Evolutionary conservation across 768 basidiomycete species (phyloP).

Genomic region (Tulasnella sp.): DNA sequence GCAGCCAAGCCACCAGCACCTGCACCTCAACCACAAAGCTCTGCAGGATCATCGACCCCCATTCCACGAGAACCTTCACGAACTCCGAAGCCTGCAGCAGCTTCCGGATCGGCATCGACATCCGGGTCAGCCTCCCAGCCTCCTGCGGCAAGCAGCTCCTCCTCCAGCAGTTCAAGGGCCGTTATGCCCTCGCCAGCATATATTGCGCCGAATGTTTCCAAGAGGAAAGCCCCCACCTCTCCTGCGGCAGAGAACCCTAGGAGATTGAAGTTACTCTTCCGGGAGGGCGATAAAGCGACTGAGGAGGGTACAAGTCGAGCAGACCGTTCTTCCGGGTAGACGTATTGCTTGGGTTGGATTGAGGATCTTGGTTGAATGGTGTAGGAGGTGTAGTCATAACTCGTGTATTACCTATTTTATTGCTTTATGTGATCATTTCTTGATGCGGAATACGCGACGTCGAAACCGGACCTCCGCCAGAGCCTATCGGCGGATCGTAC

Average conservation of each 20-base stretch:
- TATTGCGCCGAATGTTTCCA: not conserved
- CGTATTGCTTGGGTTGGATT: not conserved
- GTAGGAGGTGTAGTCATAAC: not conserved
- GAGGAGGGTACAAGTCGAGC: not conserved
- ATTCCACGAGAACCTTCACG: too few relatives aligned
- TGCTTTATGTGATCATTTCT: not conserved
- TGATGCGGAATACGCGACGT: not conserved
- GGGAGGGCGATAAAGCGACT: not conserved
- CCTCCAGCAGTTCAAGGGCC: not conserved
- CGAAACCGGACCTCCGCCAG: too few relatives aligned
- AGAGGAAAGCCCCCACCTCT: not conserved
- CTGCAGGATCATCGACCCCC: too few relatives aligned
- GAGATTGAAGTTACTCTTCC: not conserved
- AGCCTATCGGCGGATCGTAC: too few relatives aligned
- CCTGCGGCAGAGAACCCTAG: not conserved
- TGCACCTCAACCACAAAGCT: too few relatives aligned
- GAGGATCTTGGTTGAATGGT: not conserved
- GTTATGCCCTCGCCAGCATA: not conserved
- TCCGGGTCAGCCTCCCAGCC: too few relatives aligned
- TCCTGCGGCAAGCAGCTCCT: not conserved
- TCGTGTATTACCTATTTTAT: not conserved
- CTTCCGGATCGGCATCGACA: too few relatives aligned
- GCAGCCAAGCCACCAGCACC: not conserved
- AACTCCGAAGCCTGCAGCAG: too few relatives aligned
- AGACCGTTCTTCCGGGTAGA: not conserved